Conservation (phyloP, 495 filamentous ascomycete species). For the Penicillium roqueforti region DNA sequence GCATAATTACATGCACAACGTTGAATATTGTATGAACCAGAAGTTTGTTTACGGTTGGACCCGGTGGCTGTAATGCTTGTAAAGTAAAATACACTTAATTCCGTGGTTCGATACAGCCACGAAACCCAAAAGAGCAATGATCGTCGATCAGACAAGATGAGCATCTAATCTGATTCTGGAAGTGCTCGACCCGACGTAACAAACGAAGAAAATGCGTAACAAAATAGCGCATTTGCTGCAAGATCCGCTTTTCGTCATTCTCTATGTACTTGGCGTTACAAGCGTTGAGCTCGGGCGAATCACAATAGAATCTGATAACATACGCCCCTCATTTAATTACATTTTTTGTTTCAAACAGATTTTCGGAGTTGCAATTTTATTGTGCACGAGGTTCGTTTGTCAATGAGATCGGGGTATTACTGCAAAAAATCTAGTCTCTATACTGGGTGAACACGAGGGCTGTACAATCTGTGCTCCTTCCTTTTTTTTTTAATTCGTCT, state of each 20-base stretch:
- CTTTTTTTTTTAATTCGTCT: neutral
- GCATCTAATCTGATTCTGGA: slow-evolving; percentile 32
- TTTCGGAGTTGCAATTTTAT: neutral
- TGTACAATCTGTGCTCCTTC: neutral
- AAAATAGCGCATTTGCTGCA: slow-evolving; percentile 12
- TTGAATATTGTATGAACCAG: neutral
- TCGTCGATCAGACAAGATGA: slow-evolving; percentile 32
- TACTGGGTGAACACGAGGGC: neutral
- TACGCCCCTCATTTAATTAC: neutral
- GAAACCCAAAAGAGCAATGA: neutral
- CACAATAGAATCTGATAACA: slow-evolving; percentile 14
- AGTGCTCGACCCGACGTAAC: neutral
- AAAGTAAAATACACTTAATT: neutral
- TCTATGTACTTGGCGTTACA: neutral
- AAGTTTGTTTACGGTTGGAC: too few relatives aligned
- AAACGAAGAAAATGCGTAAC: neutral
- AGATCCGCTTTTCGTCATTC: slow-evolving; percentile 5
- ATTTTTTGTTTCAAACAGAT: neutral
- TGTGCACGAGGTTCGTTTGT: neutral
- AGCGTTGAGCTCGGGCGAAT: neutral
- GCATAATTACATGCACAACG: neutral
- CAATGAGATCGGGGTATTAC: slow-evolving; percentile 6
- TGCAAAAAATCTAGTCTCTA: neutral
- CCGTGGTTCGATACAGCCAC: neutral
- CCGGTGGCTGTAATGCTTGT: too few relatives aligned